These are phyloP conservation scores for Euphorbia tirucalli DNA, from an alignment of 345 rosid species.

Conservation along the genomic window DNA sequence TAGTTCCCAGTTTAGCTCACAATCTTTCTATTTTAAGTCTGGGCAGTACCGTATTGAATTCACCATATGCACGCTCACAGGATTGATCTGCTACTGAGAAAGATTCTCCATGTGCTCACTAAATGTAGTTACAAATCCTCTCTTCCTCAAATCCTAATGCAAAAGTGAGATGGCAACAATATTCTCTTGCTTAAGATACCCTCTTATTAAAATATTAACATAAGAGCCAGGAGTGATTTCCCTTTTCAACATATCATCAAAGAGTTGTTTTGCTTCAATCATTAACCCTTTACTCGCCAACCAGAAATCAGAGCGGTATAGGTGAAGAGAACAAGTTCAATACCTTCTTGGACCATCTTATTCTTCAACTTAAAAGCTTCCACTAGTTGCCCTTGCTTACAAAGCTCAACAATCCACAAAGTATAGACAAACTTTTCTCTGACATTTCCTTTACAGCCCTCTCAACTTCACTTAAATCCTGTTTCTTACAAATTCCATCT, in stretches of 20 bases:
- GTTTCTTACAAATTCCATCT: conserved; percentile 37
- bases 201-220: conserved; percentile 42
- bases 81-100: not conserved
- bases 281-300: conserved; percentile 38
- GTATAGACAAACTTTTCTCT: conserved; percentile 51
- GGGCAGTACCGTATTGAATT: too few species aligned
- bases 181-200: conserved; percentile 35
- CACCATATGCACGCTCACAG: not conserved
- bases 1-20: too few species aligned
- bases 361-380: conserved; percentile 44
- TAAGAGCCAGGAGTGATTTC: conserved; percentile 34
- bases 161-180: conserved; percentile 22
- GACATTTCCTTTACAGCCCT: conserved; percentile 30
- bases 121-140: conserved; percentile 26
- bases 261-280: conserved; percentile 45
- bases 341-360: conserved; percentile 45
- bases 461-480: conserved; percentile 44
- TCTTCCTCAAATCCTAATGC: conserved; percentile 34
- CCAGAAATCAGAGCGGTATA: conserved; percentile 43
- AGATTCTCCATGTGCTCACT: not conserved
- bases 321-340: conserved; percentile 35
- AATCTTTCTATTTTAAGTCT: too few species aligned
- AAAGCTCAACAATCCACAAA: conserved; percentile 46
- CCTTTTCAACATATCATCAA: conserved; percentile 39
- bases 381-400: conserved; percentile 39